phyloP scores from a whole-genome alignment of 2,329 filamentous ascomycete genomes.

The Stagonosporopsis vannaccii region DNA sequence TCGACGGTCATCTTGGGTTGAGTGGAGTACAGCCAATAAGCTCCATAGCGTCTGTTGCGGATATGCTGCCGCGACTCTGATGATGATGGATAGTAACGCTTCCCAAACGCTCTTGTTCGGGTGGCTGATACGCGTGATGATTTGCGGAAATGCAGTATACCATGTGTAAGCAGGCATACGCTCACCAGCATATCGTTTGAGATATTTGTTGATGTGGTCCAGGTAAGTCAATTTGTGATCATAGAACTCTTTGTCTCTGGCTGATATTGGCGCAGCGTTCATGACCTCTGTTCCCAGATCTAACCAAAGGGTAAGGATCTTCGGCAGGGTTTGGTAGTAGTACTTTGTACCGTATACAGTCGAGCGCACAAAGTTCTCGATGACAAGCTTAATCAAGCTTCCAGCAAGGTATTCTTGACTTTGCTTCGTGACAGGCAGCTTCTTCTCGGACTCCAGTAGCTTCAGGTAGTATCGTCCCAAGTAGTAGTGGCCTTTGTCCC shows the following conservation, averaged over 20 bases:
- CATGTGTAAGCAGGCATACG: constrained; percentile 78
- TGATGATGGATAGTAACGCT: constrained; percentile 78
- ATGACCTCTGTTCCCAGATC: constrained; percentile 81
- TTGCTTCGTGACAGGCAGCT: constrained; percentile 77
- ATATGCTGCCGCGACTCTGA: constrained; percentile 84
- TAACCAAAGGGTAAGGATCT: constrained; percentile 91
- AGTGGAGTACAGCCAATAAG: constrained; percentile 84
- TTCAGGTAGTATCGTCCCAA: constrained; percentile 98
- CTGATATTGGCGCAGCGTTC: constrained; percentile 28
- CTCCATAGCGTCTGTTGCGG: constrained; percentile 94
- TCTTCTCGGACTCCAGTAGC: constrained; percentile 86
- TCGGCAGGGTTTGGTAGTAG: constrained; percentile 91
- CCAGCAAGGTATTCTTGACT: constrained; percentile 67
- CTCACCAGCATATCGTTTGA: constrained; percentile 76
- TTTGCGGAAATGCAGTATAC: constrained; percentile 85
- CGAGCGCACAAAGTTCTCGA: constrained; percentile 91
- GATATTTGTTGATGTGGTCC: constrained; percentile 64
- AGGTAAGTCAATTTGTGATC: constrained; percentile 40
- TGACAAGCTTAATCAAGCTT: constrained; percentile 84
- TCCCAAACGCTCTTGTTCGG: constrained; percentile 79
- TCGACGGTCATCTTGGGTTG: constrained; percentile 74
- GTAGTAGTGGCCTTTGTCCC: constrained; percentile 98
- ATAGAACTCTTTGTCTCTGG: constrained; percentile 41
- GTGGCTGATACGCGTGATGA: constrained; percentile 95
- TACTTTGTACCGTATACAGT: constrained; percentile 92